Percentiles rank a stretch among this genome's conserved stretches.
Evolutionary conservation across 148 eudicot genomes (phyloP).

Genomic region (Spergularia marina): DNA sequence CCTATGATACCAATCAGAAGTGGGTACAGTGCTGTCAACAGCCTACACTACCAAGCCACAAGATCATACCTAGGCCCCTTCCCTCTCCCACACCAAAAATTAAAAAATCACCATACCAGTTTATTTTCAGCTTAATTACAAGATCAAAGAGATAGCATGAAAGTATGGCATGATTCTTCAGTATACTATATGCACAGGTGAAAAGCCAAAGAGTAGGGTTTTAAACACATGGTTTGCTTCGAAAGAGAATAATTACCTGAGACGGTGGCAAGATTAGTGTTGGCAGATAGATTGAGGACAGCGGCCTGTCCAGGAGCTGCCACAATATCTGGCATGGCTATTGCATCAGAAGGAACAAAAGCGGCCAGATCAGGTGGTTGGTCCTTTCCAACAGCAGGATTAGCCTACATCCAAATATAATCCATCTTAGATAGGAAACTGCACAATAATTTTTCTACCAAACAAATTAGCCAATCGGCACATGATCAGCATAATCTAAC

Average conservation of each 20-base stretch:
- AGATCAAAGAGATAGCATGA: neutral
- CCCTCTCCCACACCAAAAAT: neutral
- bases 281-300: slow-evolving; percentile 26
- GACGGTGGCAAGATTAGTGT: slow-evolving; percentile 30
- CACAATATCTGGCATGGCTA: slow-evolving; percentile 37
- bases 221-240: neutral
- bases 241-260: slow-evolving; percentile 38
- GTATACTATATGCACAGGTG: neutral
- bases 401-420: slow-evolving; percentile 47
- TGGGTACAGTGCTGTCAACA: neutral
- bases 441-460: neutral
- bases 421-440: slow-evolving; percentile 7
- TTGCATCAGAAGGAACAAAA: slow-evolving; percentile 71
- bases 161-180: neutral
- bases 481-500: slow-evolving; percentile 30
- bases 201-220: neutral
- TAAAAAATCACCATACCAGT: neutral
- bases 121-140: neutral
- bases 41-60: neutral
- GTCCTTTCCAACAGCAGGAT: slow-evolving; percentile 86
- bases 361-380: slow-evolving; percentile 93
- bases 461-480: neutral
- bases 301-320: slow-evolving; percentile 39
- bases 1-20: slow-evolving; percentile 1
- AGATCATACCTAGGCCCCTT: neutral